These are phyloP conservation scores for Phymatotrichopsis omnivora DNA, from an alignment of 2,329 filamentous ascomycete species.

Conservation along the genomic window DNA sequence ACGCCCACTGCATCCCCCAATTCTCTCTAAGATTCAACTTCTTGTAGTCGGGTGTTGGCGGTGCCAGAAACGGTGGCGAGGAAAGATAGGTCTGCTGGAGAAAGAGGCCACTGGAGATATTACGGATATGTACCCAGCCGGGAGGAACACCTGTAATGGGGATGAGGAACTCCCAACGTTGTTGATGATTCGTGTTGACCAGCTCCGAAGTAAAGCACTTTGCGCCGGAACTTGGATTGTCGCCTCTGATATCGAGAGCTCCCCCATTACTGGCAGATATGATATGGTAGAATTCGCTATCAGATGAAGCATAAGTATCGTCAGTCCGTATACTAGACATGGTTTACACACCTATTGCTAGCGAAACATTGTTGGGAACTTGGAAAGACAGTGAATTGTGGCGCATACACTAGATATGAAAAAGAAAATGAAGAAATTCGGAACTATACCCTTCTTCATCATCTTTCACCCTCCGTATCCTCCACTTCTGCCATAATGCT, in stretches of 20 bases:
- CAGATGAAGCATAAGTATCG: no score
- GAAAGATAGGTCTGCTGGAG: constrained; percentile 5
- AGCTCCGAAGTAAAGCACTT: no score
- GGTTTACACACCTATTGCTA: no score
- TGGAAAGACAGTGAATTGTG: no score
- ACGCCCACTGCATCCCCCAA: constrained; percentile 8
- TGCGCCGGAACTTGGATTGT: neutral
- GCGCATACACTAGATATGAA: no score
- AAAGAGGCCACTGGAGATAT: neutral
- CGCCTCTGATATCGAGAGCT: neutral
- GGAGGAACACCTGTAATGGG: neutral
- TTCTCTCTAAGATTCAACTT: constrained; percentile 5
- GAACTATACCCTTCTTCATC: neutral
- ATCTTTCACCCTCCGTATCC: neutral
- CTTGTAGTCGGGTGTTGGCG: no score
- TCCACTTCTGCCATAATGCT: constrained; percentile 4
- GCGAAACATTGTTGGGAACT: no score
- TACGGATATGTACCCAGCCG: neutral
- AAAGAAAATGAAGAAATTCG: no score
- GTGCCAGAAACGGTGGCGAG: neutral
- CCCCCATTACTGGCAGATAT: neutral
- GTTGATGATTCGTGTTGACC: no score
- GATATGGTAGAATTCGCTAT: neutral
- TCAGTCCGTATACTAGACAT: no score
- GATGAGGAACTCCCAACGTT: neutral